phyloP scores from a whole-genome alignment of 495 filamentous ascomycete species.

The Talaromyces proteolyticus region DNA sequence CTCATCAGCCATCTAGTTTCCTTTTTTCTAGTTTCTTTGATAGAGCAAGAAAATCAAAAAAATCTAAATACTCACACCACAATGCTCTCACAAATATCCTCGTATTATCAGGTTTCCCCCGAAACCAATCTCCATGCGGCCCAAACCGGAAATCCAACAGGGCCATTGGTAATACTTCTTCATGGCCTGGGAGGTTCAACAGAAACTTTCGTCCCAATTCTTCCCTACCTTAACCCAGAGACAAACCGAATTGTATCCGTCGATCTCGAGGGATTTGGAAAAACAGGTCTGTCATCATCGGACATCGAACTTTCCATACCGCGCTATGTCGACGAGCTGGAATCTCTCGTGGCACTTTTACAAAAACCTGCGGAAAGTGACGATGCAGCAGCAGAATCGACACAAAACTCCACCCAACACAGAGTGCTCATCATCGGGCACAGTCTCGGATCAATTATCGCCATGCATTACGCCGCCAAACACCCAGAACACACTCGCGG shows the following conservation, averaged over 20 bases:
- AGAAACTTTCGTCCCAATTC: background rate
- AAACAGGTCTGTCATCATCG: conserved; percentile 6
- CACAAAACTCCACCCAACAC: background rate
- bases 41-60: background rate
- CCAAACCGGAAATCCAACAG: conserved; percentile 3
- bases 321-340: conserved; percentile 15
- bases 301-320: conserved; percentile 10
- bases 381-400: background rate
- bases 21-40: background rate
- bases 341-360: conserved; percentile 11
- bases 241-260: conserved; percentile 5
- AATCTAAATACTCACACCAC: background rate
- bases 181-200: conserved; percentile 2
- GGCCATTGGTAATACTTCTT: background rate
- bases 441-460: conserved; percentile 2
- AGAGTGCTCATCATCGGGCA: conserved; percentile 2
- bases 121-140: background rate
- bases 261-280: conserved; percentile 3
- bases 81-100: conserved; percentile 1
- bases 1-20: background rate
- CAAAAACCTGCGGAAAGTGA: background rate
- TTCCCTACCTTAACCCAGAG: conserved; percentile 1
- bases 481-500: background rate
- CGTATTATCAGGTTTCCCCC: background rate
- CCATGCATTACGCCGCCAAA: conserved; percentile 2